Base-by-base conservation (phyloP, 331 rosid genomes). In the Prunus yedoensis region DNA sequence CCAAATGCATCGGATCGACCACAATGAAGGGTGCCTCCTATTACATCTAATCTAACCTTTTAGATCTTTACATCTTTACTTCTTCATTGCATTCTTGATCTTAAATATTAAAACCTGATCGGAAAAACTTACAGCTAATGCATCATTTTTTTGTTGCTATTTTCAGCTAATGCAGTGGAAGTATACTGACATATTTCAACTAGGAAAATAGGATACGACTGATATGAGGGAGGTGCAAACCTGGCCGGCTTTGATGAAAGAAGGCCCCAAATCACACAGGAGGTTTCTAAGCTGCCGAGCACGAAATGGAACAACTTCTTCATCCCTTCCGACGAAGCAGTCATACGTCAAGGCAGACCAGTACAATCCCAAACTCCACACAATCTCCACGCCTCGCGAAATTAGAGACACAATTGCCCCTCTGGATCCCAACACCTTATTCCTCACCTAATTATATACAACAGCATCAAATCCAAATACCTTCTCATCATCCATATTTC, bases 201-300 rank as follows among this genome's bases (percentile, higher is more conserved):
- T 2, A 50, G 51, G 64, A 57, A 8, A 7, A 2, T 1, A 49
- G n/a, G 30, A 9, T 38, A 21, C 20, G 52, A 81, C 68, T 67
- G 41, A 6, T 27, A 2, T 7, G 47, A 35, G 68, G 1, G 25
- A 71, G 76, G 23, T 15, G 23, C 74, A 83, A 69, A 91, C 99
- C 93, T 95, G 97, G 62, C 97, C 99, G 21, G 94, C 99, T 89
- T 95, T 95, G 77, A 95, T 87, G 70, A 95, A 95, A 65, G 99
- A 95, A 85, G 97, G 97, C 38, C 99, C 97, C 88, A 95, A 66
- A 83, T 87, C 88, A 81, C 99, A 95, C 64, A 95, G 79, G 76
- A 95, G 99, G 72, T 88, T 95, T 82, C 99, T 85, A 70, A 95
- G 99, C 87, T 95, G 99, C 41, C 93, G 93, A 77, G 99, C 97